Conservation (phyloP, 1,284 basidiomycete genomes). For the Fistulinella cinereoalba region DNA sequence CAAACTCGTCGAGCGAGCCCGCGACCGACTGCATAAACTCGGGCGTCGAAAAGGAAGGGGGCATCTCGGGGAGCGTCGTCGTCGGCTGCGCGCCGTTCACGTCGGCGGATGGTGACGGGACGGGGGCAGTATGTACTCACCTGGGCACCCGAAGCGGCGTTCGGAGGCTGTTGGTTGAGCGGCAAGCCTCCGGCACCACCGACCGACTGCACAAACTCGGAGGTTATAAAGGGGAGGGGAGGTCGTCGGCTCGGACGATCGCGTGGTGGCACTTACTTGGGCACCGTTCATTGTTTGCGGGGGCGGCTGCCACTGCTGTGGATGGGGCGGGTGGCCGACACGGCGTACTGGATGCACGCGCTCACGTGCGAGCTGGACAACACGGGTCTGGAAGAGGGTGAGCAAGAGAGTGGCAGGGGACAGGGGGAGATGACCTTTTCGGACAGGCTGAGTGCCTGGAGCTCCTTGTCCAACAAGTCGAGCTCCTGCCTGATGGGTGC, state of each 20-base stretch:
- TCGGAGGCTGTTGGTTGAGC: slow-evolving; percentile 38
- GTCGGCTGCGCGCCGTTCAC: slow-evolving; percentile 37
- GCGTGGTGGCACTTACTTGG: slow-evolving; percentile 32
- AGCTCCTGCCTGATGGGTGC: slow-evolving; percentile 43
- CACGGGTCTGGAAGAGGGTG: slow-evolving; percentile 35
- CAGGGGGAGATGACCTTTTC: slow-evolving; percentile 53
- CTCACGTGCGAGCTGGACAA: slow-evolving; percentile 33
- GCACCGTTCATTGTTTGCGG: slow-evolving; percentile 32
- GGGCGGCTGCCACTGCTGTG: too few relatives aligned
- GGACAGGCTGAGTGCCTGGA: slow-evolving; percentile 38
- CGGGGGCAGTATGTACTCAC: slow-evolving; percentile 32
- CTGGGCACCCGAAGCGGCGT: slow-evolving; percentile 17
- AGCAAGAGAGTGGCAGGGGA: background rate
- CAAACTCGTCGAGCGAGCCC: slow-evolving; percentile 43
- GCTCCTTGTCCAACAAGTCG: slow-evolving; percentile 50
- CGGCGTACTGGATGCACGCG: slow-evolving; percentile 38
- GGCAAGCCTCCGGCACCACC: slow-evolving; percentile 44
- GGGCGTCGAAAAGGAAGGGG: slow-evolving; percentile 34
- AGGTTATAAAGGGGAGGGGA: too few relatives aligned
- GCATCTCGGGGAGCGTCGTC: slow-evolving; percentile 23
- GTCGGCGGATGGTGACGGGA: slow-evolving; percentile 44
- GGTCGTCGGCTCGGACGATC: slow-evolving; percentile 24
- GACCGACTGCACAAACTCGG: too few relatives aligned
- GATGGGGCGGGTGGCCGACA: slow-evolving; percentile 32
- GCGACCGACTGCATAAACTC: slow-evolving; percentile 45